These are phyloP conservation scores for Solanum habrochaites DNA, from an alignment of 257 asterid genomes.

Conservation along the genomic window DNA sequence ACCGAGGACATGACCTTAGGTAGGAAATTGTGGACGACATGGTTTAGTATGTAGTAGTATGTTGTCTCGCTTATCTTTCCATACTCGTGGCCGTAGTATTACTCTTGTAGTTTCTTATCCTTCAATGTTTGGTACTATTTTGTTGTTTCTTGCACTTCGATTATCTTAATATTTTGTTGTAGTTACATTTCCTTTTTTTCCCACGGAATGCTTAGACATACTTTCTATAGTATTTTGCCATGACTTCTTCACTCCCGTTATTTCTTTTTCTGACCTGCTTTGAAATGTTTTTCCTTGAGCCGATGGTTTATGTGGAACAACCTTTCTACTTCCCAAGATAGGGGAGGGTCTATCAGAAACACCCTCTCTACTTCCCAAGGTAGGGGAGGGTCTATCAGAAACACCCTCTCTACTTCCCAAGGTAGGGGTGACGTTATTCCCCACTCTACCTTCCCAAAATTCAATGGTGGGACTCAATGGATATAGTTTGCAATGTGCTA, in stretches of 20 bases:
- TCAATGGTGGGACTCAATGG: background rate
- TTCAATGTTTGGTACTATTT: background rate
- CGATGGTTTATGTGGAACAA: background rate
- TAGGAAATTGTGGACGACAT: background rate
- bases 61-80: background rate
- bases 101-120: background rate
- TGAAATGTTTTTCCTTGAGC: background rate
- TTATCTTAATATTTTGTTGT: background rate
- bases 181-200: background rate
- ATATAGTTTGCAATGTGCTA: too few relatives aligned
- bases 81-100: background rate
- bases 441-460: background rate
- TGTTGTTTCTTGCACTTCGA: background rate
- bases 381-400: background rate
- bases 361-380: background rate
- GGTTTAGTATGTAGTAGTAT: background rate
- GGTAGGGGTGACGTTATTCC: background rate
- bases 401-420: background rate
- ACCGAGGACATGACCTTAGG: background rate
- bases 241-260: background rate
- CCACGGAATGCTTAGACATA: background rate
- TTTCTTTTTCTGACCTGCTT: background rate
- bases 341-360: background rate
- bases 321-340: background rate
- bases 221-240: background rate